phyloP scores from a whole-genome alignment of 331 rosid genomes.

The Telfairia occidentalis region DNA sequence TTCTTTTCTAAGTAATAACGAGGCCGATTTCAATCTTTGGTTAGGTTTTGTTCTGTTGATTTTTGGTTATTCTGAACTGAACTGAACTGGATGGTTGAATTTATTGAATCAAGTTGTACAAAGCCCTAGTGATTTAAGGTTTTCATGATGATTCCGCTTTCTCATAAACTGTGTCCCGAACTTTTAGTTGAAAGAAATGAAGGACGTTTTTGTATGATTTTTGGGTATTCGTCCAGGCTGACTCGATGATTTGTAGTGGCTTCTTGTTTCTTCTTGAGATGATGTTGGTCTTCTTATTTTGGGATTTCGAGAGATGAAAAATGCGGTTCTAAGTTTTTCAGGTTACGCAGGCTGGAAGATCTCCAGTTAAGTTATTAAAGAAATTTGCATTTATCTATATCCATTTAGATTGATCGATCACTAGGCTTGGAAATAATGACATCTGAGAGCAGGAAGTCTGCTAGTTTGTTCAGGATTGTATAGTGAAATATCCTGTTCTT shows the following conservation, averaged over 20 bases:
- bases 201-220: background rate
- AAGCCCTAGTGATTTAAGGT: slow-evolving; percentile 1
- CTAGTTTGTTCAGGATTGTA: background rate
- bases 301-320: background rate
- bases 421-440: background rate
- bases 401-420: background rate
- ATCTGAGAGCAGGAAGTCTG: background rate
- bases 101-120: background rate
- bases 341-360: background rate
- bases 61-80: background rate
- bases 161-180: too few relatives aligned
- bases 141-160: background rate
- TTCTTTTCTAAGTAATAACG: background rate
- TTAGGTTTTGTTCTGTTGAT: background rate
- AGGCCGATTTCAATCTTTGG: background rate
- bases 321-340: background rate
- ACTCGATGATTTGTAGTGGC: background rate
- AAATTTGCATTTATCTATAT: background rate
- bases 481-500: background rate
- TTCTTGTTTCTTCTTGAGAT: background rate
- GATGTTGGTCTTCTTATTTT: background rate
- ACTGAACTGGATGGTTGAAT: background rate
- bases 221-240: background rate
- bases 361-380: background rate
- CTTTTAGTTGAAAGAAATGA: background rate